Evolutionary conservation across 176 grass and related monocot species (phyloP).

Genomic region (Carex myosuroides): DNA sequence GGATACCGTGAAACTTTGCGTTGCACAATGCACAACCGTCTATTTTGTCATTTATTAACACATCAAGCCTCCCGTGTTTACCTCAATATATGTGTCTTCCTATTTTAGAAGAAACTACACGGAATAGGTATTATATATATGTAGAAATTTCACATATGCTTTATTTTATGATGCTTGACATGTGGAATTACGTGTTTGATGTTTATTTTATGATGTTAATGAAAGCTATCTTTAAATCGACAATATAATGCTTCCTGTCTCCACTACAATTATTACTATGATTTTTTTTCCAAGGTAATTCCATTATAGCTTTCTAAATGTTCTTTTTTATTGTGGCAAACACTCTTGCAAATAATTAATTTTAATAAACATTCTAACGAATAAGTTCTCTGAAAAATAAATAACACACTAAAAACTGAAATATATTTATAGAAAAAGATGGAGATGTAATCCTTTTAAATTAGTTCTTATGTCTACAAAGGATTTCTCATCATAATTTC

Average conservation of each 20-base stretch:
- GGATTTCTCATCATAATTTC: too few relatives aligned
- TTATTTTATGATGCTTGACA: background rate
- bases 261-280: background rate
- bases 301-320: too few relatives aligned
- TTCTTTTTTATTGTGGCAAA: background rate
- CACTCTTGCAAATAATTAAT: background rate
- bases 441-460: too few relatives aligned
- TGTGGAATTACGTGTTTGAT: background rate
- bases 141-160: background rate
- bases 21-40: too few relatives aligned
- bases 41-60: too few relatives aligned
- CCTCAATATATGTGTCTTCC: background rate
- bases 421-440: too few relatives aligned
- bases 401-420: too few relatives aligned
- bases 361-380: background rate
- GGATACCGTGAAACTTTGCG: too few relatives aligned
- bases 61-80: background rate
- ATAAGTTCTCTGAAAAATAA: too few relatives aligned
- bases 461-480: too few relatives aligned
- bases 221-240: background rate
- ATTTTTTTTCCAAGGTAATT: too few relatives aligned
- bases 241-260: background rate
- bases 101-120: background rate
- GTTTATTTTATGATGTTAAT: background rate
- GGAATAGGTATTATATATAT: background rate